These are phyloP conservation scores for Nothophytophthora sp. DNA, from an alignment of 352 stramenopile species.

Conservation along the genomic window DNA sequence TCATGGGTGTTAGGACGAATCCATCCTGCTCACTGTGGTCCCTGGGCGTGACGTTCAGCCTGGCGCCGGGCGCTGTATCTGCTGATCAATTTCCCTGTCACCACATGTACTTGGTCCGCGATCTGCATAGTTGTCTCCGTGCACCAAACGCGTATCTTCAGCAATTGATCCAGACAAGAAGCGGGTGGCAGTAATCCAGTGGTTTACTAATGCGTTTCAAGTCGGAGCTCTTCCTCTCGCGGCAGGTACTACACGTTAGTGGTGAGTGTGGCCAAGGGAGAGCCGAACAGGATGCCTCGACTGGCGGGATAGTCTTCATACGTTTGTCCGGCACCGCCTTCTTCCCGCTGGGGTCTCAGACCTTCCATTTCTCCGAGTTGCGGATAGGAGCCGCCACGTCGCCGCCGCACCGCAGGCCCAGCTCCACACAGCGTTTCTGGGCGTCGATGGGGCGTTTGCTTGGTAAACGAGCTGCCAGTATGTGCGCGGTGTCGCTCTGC, in stretches of 20 bases:
- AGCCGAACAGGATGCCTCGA: too few relatives aligned
- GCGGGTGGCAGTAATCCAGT: too few relatives aligned
- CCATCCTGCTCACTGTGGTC: too few relatives aligned
- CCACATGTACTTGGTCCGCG: conserved; percentile 38
- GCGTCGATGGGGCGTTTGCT: conserved; percentile 41
- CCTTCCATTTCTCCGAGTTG: conserved; percentile 58
- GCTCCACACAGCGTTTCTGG: conserved; percentile 50
- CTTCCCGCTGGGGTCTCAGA: conserved; percentile 6
- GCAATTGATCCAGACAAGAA: conserved; percentile 31
- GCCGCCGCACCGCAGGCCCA: conserved; percentile 51
- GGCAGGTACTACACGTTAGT: conserved; percentile 5
- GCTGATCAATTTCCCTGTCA: conserved; percentile 33
- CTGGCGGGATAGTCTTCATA: too few relatives aligned
- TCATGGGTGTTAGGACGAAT: too few relatives aligned
- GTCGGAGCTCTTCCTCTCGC: conserved; percentile 4
- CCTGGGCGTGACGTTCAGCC: conserved; percentile 43
- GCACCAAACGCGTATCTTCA: conserved; percentile 54
- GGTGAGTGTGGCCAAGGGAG: too few relatives aligned
- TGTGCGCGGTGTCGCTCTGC: conserved; percentile 40
- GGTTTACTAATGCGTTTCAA: neutral
- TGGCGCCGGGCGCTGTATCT: conserved; percentile 30
- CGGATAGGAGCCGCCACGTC: conserved; percentile 25
- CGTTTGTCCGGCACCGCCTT: neutral
- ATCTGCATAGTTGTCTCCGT: conserved; percentile 47
- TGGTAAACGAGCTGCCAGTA: conserved; percentile 32